Percentiles rank a stretch among this genome's conserved stretches.
Conservation (phyloP, 108 stramenopile species). For the Stephanodiscus minutulus region DNA sequence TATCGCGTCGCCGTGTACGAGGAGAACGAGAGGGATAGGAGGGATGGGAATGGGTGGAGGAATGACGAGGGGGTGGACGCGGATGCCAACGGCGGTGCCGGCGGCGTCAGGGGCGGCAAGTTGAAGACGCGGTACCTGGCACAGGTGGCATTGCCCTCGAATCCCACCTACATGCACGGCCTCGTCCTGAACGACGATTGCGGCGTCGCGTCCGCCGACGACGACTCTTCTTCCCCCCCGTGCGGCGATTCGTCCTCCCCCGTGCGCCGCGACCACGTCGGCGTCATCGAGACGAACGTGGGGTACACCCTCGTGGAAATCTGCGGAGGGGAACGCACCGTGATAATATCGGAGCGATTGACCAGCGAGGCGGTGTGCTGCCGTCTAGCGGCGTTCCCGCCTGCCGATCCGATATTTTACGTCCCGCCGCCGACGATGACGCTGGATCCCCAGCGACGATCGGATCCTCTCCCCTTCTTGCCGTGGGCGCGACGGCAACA, state of each 20-base stretch:
- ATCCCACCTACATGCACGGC: constrained; percentile 92
- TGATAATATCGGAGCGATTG: constrained; percentile 72
- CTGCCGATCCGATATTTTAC: constrained; percentile 77
- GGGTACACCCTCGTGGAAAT: constrained; percentile 84
- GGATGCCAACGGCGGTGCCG: constrained; percentile 8
- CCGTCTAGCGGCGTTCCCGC: constrained; percentile 77
- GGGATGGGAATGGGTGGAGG: constrained; percentile 11
- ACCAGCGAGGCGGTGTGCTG: constrained; percentile 86
- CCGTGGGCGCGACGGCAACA: constrained; percentile 32
- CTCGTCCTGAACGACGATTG: constrained; percentile 60
- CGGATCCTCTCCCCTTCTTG: constrained; percentile 44
- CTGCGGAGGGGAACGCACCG: constrained; percentile 71
- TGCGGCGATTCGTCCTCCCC: constrained; percentile 36
- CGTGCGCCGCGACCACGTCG: constrained; percentile 76
- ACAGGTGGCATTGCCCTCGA: constrained; percentile 89
- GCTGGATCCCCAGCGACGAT: constrained; percentile 6
- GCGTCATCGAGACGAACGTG: constrained; percentile 62
- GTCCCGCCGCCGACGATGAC: constrained; percentile 46
- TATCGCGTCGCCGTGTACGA: constrained; percentile 94
- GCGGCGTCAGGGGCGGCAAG: constrained; percentile 13
- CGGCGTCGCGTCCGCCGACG: constrained; percentile 11
- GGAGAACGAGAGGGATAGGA: constrained; percentile 61
- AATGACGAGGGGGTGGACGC: neutral
- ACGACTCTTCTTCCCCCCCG: constrained; percentile 22
- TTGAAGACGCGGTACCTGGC: constrained; percentile 76